phyloP scores from a whole-genome alignment of 2,329 filamentous ascomycete species.

The Aspergillus clavatus region DNA sequence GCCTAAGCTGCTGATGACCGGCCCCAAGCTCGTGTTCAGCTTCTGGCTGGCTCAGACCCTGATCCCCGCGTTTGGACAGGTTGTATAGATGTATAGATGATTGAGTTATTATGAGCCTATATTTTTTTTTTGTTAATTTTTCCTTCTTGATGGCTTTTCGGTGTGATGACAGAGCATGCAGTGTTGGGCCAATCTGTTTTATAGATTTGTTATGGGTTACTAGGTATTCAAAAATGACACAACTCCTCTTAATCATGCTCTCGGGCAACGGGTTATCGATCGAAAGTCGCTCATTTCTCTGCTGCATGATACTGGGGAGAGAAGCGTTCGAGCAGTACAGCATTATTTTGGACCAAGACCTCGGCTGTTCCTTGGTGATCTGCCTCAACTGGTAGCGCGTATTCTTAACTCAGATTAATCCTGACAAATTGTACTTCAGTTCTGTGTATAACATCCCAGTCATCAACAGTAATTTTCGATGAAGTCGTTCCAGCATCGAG shows the following conservation, averaged over 20 bases:
- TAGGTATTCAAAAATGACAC: slow-evolving; percentile 8
- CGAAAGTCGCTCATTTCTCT: no score
- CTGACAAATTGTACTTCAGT: no score
- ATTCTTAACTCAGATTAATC: no score
- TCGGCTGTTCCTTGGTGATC: no score
- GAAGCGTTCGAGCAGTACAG: no score
- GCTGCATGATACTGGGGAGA: no score
- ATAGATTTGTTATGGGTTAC: slow-evolving; percentile 14
- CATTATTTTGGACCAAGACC: no score
- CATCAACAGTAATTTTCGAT: no score
- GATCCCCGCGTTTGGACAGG: slow-evolving; percentile 82
- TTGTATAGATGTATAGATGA: slow-evolving; percentile 44
- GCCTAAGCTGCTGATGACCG: slow-evolving; percentile 98
- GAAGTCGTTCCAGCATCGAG: no score
- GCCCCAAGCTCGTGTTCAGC: slow-evolving; percentile 96
- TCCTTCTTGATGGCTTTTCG: slow-evolving; percentile 10
- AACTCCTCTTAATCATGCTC: slow-evolving; percentile 23
- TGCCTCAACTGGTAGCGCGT: no score
- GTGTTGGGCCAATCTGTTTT: slow-evolving; percentile 15
- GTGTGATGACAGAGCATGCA: slow-evolving; percentile 17
- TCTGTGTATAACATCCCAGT: no score
- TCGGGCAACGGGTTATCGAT: no score
- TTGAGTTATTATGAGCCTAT: slow-evolving; percentile 13
- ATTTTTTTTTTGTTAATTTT: slow-evolving; percentile 9
- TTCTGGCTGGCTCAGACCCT: slow-evolving; percentile 99